Evolutionary conservation across 1,284 basidiomycete genomes (phyloP), one percentile per base, ranked within the genome.

Genomic region (Leccinum fuscescens): DNA sequence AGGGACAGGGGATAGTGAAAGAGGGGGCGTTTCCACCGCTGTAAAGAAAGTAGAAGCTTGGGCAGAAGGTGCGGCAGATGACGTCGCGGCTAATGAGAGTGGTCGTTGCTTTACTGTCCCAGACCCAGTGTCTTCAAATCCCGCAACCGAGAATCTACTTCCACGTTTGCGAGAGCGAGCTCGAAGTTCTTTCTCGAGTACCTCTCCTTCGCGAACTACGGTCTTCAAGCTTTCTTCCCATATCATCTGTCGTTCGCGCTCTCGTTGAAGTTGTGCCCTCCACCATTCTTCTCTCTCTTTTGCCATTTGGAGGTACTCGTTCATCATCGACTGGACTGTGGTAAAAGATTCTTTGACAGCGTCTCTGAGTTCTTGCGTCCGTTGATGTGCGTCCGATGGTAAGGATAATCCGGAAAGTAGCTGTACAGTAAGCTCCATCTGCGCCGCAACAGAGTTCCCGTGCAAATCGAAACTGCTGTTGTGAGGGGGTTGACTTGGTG

Each of bases 191-290:
- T 79, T 76, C 77, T 98, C 96, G 52, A 97, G 82, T 29, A 82
- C 84, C 65, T 93, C 93, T 46, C 96, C 94, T 72, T 97, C 93
- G 59, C 85, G 81, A 0, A 95, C 94, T 3, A 97, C 90, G 0
- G 86, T 84, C 56, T 90, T 86, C 70, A 98, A 78, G 74, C 93
- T 96, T 75, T 96, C 92, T 76, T 98, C 95, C 96, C 96, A 98
- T 20, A 96, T 80, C 33, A 79, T 83, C 69, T 91, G 86, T 27
- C 92, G 82, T 70, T 88, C 85, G 54, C 85, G 81, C 71, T 97
- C 94, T 20, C 81, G 79, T 65, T 81, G 80, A 14, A 93, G 79
- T 61, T 83, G 78, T 37, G 76, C 77, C 54, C 78, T 77, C 78
- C 88, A 93, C 86, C 90, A 98, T 50, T 84, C 81, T 68, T 98